phyloP scores from a whole-genome alignment of 768 basidiomycete genomes.

The Podaxis sp. region DNA sequence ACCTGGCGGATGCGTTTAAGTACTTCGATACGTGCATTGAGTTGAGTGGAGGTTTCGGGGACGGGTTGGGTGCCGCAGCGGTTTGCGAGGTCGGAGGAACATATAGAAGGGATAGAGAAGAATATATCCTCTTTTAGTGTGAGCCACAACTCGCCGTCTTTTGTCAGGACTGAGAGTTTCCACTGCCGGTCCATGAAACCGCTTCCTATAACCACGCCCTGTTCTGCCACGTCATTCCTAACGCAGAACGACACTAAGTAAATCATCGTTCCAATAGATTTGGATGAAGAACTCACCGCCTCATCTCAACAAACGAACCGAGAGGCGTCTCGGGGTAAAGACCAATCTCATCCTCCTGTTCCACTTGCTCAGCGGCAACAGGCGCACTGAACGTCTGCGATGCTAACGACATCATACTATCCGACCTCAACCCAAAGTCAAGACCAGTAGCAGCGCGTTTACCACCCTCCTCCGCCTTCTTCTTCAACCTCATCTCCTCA shows the following conservation, averaged over 20 bases:
- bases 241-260: not conserved
- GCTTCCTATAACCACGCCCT: conserved; percentile 32
- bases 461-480: conserved; percentile 13
- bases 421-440: not conserved
- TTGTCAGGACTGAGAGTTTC: conserved; percentile 26
- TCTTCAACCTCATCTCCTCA: conserved; percentile 34
- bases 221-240: conserved; percentile 27
- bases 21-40: conserved; percentile 62
- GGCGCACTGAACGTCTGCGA: not conserved
- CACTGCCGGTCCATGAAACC: conserved; percentile 16
- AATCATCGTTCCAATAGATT: not conserved
- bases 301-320: conserved; percentile 47
- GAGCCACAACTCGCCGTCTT: conserved; percentile 53
- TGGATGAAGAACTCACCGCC: conserved; percentile 32
- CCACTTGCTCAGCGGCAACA: not conserved
- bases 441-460: not conserved
- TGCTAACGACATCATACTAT: not conserved
- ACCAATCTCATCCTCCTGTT: conserved; percentile 17
- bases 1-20: conserved; percentile 58
- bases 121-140: conserved; percentile 52
- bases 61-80: conserved; percentile 42
- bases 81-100: conserved; percentile 39
- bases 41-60: conserved; percentile 32
- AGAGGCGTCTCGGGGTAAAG: conserved; percentile 24
- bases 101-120: conserved; percentile 59